A percentile compares a stretch with the other conserved stretches of the same genome.
Conservation (phyloP, 768 basidiomycete species). For the Leccinum rimulosum region DNA sequence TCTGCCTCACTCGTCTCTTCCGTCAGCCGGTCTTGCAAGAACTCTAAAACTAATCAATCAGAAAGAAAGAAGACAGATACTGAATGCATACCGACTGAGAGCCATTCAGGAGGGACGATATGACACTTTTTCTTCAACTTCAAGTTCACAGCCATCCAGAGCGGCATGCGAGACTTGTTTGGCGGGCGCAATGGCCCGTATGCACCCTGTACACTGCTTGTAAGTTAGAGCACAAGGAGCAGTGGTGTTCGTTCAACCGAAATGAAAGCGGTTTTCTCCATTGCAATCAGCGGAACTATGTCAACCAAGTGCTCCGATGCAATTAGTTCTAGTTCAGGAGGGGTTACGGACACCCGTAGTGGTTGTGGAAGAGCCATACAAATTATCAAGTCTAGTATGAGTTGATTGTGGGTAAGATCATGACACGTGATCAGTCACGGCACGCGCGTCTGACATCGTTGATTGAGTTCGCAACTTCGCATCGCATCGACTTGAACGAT, state of each 20-base stretch:
- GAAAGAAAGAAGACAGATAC: neutral
- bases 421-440: conserved; percentile 24
- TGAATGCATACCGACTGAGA: conserved; percentile 66
- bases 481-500: conserved; percentile 3
- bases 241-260: conserved; percentile 52
- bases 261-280: conserved; percentile 90
- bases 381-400: neutral
- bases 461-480: neutral
- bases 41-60: conserved; percentile 48
- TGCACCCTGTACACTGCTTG: conserved; percentile 57
- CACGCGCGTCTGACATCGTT: conserved; percentile 6
- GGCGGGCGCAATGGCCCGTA: conserved; percentile 94
- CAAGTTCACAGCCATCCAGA: conserved; percentile 94
- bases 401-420: neutral
- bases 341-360: conserved; percentile 70
- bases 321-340: conserved; percentile 84
- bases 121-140: conserved; percentile 95
- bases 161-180: conserved; percentile 76
- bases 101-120: conserved; percentile 88
- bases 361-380: conserved; percentile 71
- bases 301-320: conserved; percentile 83
- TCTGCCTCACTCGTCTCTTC: conserved; percentile 70
- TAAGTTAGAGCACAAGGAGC: conserved; percentile 5
- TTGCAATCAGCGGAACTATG: conserved; percentile 83
- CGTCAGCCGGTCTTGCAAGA: conserved; percentile 68